Evolutionary conservation across 2,329 filamentous ascomycete species (phyloP), one percentile per base, ranked within the genome.

Genomic region (Colletotrichum eremochloae): DNA sequence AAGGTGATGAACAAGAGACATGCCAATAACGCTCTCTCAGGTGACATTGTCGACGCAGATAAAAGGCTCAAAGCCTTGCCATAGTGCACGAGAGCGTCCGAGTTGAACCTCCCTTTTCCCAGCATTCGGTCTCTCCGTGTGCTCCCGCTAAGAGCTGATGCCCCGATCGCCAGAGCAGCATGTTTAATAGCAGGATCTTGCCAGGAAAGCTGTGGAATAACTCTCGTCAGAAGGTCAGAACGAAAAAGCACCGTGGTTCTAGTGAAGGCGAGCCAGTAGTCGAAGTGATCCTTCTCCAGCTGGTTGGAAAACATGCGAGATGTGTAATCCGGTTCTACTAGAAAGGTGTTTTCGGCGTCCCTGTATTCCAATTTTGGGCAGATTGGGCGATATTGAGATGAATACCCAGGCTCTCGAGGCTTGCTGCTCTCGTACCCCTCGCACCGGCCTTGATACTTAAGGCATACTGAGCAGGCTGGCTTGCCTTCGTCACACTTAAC

Each of bases 1-100:
- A 84, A 84, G 71, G 82, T 83, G 50, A 84, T 81, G 61, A 84
- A 84, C 0, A 84, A 74, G 3, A 84, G 75, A 0, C 82, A 84
- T 0, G 82, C 81, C 2, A 84, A 68, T 7, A 72, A 6, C 0
- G 8, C 81, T 81, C 24, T 80, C 76, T 29, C 83, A 42, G 1
- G 79, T 76, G 42, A 81, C 80, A 20, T 76, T 77, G 6, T 76
- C 79, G 4, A 81, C 79, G 42, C 74, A 77, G 1, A 81, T 78
- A 63, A 79, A 18, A 82, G 68, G 0, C 81, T 81, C 11, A 84
- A 72, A 4, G 82, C 81, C 63, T 83, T 79, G 48, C 82, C 83
- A 58, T 84, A 84, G 67, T 82, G 82, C 29, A 78, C 74, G 29
- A 84, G 78, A 38, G 82, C 81, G 48, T 83, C 82, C 46, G 83